These are phyloP conservation scores for Collybiopsis luxurians DNA, from an alignment of 768 basidiomycete species.

Conservation along the genomic window DNA sequence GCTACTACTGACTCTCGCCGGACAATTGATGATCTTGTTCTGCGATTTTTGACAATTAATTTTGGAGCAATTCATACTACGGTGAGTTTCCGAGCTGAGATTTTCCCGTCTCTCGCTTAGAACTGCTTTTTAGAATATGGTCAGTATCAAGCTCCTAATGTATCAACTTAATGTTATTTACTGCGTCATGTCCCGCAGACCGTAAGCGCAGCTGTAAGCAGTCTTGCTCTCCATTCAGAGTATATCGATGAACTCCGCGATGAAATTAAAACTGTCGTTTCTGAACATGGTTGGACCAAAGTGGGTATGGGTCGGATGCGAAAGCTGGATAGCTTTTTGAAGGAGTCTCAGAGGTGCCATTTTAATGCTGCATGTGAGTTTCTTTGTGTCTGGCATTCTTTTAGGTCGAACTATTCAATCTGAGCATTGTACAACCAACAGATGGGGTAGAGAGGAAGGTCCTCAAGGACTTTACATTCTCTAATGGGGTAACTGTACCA, in stretches of 20 bases:
- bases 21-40: conserved; percentile 22
- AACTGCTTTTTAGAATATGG: neutral
- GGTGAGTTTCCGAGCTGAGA: neutral
- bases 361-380: conserved; percentile 10
- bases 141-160: neutral
- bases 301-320: conserved; percentile 26
- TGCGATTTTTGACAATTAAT: conserved; percentile 32
- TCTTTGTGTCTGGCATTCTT: neutral
- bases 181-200: neutral
- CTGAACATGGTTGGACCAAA: conserved; percentile 31
- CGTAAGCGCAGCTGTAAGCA: conserved; percentile 15
- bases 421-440: too few relatives aligned
- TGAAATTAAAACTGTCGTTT: conserved; percentile 21
- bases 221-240: conserved; percentile 17
- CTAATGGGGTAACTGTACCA: conserved; percentile 32
- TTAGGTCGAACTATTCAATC: too few relatives aligned
- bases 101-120: neutral
- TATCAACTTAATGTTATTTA: neutral
- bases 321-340: conserved; percentile 36
- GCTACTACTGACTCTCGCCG: conserved; percentile 20
- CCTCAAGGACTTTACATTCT: conserved; percentile 30
- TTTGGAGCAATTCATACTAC: conserved; percentile 35
- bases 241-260: conserved; percentile 20
- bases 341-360: conserved; percentile 26
- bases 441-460: conserved; percentile 19